A percentile compares a stretch with the other conserved stretches of the same genome.
Conservation (phyloP, 352 stramenopile species). For the Phytophthora sp. region DNA sequence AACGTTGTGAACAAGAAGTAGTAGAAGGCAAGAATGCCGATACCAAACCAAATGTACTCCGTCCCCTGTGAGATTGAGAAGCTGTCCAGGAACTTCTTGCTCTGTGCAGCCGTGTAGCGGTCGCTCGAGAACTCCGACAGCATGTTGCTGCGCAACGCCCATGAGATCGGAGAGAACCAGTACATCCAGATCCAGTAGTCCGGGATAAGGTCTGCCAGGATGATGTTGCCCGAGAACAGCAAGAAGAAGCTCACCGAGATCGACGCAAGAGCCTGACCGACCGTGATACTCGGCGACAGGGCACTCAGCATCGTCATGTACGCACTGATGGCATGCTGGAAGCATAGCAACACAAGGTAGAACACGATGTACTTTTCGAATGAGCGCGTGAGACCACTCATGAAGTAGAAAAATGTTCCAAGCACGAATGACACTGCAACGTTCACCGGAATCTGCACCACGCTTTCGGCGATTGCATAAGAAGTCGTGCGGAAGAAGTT, state of each 20-base stretch:
- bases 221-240: constrained; percentile 79
- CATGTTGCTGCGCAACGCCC: constrained; percentile 64
- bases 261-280: constrained; percentile 48
- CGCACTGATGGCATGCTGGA: constrained; percentile 71
- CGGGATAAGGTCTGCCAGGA: constrained; percentile 66
- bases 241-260: constrained; percentile 71
- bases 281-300: constrained; percentile 62
- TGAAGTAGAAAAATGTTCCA: constrained; percentile 89
- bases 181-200: constrained; percentile 85
- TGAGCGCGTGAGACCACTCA: constrained; percentile 75
- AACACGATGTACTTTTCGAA: constrained; percentile 82
- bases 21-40: constrained; percentile 49
- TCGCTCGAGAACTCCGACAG: constrained; percentile 64
- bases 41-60: constrained; percentile 57
- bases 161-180: constrained; percentile 72
- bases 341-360: constrained; percentile 73
- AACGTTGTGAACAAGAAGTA: constrained; percentile 62
- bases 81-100: constrained; percentile 29
- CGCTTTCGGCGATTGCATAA: constrained; percentile 74
- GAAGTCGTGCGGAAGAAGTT: constrained; percentile 91
- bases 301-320: constrained; percentile 73
- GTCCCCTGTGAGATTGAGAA: constrained; percentile 50
- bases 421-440: constrained; percentile 65
- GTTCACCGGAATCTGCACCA: constrained; percentile 67
- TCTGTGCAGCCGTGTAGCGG: constrained; percentile 33